Conservation (phyloP, 139 green algal genomes). For the Trebouxia sp. region DNA sequence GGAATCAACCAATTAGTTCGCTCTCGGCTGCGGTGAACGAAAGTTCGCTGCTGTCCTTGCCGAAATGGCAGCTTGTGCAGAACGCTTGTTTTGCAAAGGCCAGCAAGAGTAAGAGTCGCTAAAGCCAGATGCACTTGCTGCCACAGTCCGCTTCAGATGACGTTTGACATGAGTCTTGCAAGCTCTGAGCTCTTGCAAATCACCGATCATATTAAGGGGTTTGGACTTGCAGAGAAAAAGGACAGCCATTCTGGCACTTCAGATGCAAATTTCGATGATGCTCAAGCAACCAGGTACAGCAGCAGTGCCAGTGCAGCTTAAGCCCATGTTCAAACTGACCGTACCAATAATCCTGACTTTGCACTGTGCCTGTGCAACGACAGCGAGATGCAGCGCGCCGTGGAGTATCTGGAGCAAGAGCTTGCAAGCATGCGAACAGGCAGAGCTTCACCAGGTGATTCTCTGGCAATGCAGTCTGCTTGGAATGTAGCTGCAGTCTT, state of each 20-base stretch:
- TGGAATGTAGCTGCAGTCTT: neutral
- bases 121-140: neutral
- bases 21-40: too few species aligned
- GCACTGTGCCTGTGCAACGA: neutral
- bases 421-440: slow-evolving; percentile 68
- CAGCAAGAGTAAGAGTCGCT: slow-evolving; percentile 20
- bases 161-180: too few species aligned
- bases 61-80: neutral
- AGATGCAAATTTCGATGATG: neutral
- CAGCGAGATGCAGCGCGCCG: slow-evolving; percentile 57
- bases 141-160: neutral
- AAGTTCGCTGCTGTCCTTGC: too few species aligned
- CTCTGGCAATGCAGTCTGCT: neutral
- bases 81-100: neutral
- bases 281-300: neutral
- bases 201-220: neutral
- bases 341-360: neutral
- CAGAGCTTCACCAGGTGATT: slow-evolving; percentile 57
- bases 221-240: neutral
- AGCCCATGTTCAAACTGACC: neutral
- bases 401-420: slow-evolving; percentile 63
- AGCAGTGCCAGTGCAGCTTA: neutral
- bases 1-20: too few species aligned
- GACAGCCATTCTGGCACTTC: too few species aligned
- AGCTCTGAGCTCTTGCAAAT: too few species aligned